Evolutionary conservation across 305 asterid species (phyloP), one percentile per base, ranked within the genome.

Genomic region (Fraxinus nigra): DNA sequence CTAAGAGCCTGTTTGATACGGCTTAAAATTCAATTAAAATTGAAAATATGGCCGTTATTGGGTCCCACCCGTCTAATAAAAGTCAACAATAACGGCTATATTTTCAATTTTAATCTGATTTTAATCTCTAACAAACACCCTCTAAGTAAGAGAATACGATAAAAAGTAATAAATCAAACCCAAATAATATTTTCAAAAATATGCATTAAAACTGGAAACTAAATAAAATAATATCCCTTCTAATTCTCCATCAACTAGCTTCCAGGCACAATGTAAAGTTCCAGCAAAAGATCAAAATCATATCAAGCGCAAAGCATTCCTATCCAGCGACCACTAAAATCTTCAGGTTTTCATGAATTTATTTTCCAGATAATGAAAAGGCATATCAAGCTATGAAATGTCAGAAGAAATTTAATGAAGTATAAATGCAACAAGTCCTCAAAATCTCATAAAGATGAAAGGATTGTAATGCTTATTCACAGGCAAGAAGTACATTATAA

Each of bases 401-500:
- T 5, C 67, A 72, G 75, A 83, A 59, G 65, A 48, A 69, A 73
- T 79, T 77, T 65, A 54, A 78, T 33, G 37, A 61, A 11, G 72
- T 35, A 30, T 54, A 24, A 20, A 8, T 28, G 84, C 79, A 85
- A 75, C 40, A 77, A 40, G 59, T 82, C 26, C 37, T 8, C 10
- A 16, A 46, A 59, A 34, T n/a, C 28, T 59, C 54, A 6, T 16
- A 3, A 34, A 33, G 33, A 13, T 7, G 22, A 30, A 78, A 34
- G 20, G 33, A 18, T 61, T 34, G 51, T 2, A 43, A 8, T 22
- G 35, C 69, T 48, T 63, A 8, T n/a, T 48, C 83, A 85, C 63
- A 83, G 77, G 67, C 80, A 74, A 65, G 78, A 61, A 77, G 70
- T 43, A 79, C 48, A 75, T 79, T 82, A 78, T 81, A 69, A 67